phyloP scores from a whole-genome alignment of 1,284 basidiomycete genomes.

The Grifola frondosa region DNA sequence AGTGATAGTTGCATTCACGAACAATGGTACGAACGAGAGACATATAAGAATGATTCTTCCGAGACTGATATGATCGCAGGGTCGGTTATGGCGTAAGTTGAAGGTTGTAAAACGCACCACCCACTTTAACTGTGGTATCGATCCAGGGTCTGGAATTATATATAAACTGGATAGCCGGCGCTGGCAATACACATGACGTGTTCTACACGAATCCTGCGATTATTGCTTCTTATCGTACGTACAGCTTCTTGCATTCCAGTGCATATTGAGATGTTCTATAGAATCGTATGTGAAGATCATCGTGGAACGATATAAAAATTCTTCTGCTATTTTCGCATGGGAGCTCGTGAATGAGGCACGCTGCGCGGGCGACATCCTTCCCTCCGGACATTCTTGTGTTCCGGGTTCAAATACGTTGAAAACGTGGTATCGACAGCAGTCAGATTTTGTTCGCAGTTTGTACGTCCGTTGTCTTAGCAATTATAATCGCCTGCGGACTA shows the following conservation, averaged over 20 bases:
- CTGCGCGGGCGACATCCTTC: slow-evolving; percentile 46
- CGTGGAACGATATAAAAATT: slow-evolving; percentile 54
- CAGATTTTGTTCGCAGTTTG: slow-evolving; percentile 50
- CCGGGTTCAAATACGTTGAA: slow-evolving; percentile 45
- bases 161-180: slow-evolving; percentile 50
- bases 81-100: slow-evolving; percentile 35
- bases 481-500: neutral
- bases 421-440: slow-evolving; percentile 52
- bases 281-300: slow-evolving; percentile 54
- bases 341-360: slow-evolving; percentile 61
- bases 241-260: neutral
- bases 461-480: slow-evolving; percentile 28
- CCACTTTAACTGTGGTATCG: neutral
- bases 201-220: slow-evolving; percentile 53
- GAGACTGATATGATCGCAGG: slow-evolving; percentile 17
- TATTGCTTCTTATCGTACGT: slow-evolving; percentile 49
- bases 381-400: slow-evolving; percentile 44
- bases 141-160: slow-evolving; percentile 45
- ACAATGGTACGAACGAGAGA: too few relatives aligned
- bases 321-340: slow-evolving; percentile 55
- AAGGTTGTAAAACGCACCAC: neutral
- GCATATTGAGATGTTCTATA: slow-evolving; percentile 21
- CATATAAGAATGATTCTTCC: slow-evolving; percentile 54
- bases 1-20: slow-evolving; percentile 63
- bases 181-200: slow-evolving; percentile 44